These are phyloP conservation scores for Huiozyma sinensis DNA, from an alignment of 805 yeast species.

Conservation along the genomic window DNA sequence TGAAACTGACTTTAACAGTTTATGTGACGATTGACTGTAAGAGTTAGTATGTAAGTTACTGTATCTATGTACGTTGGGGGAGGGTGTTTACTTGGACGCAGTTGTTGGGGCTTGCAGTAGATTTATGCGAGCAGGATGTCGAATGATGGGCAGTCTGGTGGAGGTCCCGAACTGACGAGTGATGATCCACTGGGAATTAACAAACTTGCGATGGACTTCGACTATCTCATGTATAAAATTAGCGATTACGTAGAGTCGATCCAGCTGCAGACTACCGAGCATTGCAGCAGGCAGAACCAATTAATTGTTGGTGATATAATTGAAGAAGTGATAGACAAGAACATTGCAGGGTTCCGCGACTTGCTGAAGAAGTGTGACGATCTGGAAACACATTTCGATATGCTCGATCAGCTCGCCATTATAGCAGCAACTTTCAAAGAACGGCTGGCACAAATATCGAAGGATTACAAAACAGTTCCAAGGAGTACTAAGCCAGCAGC, in stretches of 20 bases:
- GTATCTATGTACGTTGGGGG: too few relatives aligned
- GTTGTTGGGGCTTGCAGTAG: too few relatives aligned
- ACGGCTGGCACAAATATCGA: constrained; percentile 27
- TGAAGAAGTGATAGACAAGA: constrained; percentile 28
- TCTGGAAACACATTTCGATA: constrained; percentile 41
- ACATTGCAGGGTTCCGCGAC: constrained; percentile 32
- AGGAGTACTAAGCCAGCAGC: not conserved
- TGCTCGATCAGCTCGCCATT: constrained; percentile 40
- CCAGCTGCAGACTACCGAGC: constrained; percentile 32
- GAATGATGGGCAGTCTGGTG: too few relatives aligned
- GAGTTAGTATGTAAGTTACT: too few relatives aligned
- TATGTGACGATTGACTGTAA: too few relatives aligned
- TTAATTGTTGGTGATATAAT: constrained; percentile 20
- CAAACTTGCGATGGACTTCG: constrained; percentile 50
- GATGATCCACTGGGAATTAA: constrained; percentile 36
- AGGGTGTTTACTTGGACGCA: too few relatives aligned
- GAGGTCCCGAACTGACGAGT: too few relatives aligned
- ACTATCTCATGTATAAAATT: constrained; percentile 53
- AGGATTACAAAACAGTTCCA: constrained; percentile 11
- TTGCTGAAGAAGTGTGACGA: constrained; percentile 38
- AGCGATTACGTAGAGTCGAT: constrained; percentile 42
- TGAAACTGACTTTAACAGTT: too few relatives aligned
- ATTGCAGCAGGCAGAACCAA: constrained; percentile 19
- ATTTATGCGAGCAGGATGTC: too few relatives aligned
- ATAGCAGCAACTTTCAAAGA: constrained; percentile 32